Percentiles rank a stretch among this genome's conserved stretches.
These are phyloP conservation scores for Hawksworthiomyces lignivorus DNA, from an alignment of 2,329 filamentous ascomycete species.

Conservation along the genomic window DNA sequence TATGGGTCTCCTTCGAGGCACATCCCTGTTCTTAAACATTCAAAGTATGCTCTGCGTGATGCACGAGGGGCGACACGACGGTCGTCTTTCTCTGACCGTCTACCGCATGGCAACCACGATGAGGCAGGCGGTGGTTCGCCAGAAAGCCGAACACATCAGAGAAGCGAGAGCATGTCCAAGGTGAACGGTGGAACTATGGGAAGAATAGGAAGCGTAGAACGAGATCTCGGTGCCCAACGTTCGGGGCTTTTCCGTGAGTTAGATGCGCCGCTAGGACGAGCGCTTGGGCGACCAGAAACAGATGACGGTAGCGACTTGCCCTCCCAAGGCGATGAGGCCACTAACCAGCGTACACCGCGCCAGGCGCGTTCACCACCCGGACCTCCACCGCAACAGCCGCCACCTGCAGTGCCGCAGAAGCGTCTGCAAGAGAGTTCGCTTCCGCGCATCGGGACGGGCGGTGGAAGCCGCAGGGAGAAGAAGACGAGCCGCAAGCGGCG, in stretches of 20 bases:
- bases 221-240: slow-evolving; percentile 20
- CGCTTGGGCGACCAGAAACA: slow-evolving; percentile 12
- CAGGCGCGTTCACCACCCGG: slow-evolving; percentile 6
- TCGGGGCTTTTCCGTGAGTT: slow-evolving; percentile 21
- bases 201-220: slow-evolving; percentile 12
- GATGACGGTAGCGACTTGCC: slow-evolving; percentile 21
- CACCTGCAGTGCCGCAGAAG: slow-evolving; percentile 17
- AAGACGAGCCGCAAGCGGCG: slow-evolving; percentile 32
- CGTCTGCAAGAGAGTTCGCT: slow-evolving; percentile 16
- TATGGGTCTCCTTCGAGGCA: slow-evolving; percentile 22
- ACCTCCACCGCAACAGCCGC: slow-evolving; percentile 5
- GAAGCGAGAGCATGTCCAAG: slow-evolving; percentile 8
- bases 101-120: slow-evolving; percentile 6
- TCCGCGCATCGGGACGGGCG: slow-evolving; percentile 7
- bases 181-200: not conserved
- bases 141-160: slow-evolving; percentile 11
- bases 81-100: slow-evolving; percentile 14
- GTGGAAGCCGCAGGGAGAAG: slow-evolving; percentile 8
- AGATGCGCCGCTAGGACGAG: slow-evolving; percentile 12
- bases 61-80: slow-evolving; percentile 18
- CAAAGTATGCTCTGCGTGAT: slow-evolving; percentile 34
- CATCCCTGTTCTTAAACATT: slow-evolving; percentile 20
- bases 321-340: slow-evolving; percentile 21
- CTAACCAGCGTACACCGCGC: slow-evolving; percentile 20
- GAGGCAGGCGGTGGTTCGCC: slow-evolving; percentile 14